Evolutionary conservation across 495 filamentous ascomycete genomes (phyloP).

Genomic region (Chaetomium fimeti): DNA sequence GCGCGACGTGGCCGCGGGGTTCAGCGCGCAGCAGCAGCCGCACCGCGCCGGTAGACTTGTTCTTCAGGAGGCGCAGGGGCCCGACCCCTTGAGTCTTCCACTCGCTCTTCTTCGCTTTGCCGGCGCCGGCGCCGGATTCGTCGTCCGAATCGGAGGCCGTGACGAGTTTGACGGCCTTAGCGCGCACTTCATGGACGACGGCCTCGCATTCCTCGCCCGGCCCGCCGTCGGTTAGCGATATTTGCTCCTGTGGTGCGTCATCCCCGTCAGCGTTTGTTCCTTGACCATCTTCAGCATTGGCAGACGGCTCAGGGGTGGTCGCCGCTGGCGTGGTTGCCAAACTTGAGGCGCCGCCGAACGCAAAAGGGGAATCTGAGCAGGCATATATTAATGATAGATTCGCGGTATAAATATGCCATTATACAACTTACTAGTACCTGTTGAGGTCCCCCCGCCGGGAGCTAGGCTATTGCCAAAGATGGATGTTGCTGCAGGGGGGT

Average conservation of each 20-base stretch:
- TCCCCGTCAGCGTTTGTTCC: constrained; percentile 50
- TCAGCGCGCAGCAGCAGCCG: constrained; percentile 68
- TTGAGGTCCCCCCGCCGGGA: constrained; percentile 41
- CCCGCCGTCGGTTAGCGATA: constrained; percentile 60
- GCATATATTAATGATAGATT: constrained; percentile 30
- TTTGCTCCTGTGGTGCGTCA: constrained; percentile 54
- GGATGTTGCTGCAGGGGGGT: constrained; percentile 28
- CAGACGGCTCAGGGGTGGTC: constrained; percentile 59
- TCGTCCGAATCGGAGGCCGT: constrained; percentile 38
- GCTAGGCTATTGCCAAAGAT: constrained; percentile 38
- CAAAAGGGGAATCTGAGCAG: constrained; percentile 45
- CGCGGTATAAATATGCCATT: background rate
- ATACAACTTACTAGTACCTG: constrained; percentile 45
- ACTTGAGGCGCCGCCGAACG: constrained; percentile 50
- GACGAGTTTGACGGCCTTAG: constrained; percentile 58
- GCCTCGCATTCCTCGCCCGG: constrained; percentile 72
- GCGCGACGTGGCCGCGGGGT: constrained; percentile 63
- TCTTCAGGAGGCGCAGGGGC: constrained; percentile 62
- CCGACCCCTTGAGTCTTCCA: constrained; percentile 66
- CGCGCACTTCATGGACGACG: constrained; percentile 59
- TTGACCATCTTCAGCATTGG: constrained; percentile 52
- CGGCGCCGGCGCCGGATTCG: constrained; percentile 33
- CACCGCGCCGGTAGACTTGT: constrained; percentile 60
- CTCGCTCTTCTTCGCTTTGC: constrained; percentile 41
- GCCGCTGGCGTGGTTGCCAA: constrained; percentile 59